Evolutionary conservation across 345 rosid species (phyloP), one percentile per base, ranked within the genome.

Genomic region (Stellera chamaejasme): DNA sequence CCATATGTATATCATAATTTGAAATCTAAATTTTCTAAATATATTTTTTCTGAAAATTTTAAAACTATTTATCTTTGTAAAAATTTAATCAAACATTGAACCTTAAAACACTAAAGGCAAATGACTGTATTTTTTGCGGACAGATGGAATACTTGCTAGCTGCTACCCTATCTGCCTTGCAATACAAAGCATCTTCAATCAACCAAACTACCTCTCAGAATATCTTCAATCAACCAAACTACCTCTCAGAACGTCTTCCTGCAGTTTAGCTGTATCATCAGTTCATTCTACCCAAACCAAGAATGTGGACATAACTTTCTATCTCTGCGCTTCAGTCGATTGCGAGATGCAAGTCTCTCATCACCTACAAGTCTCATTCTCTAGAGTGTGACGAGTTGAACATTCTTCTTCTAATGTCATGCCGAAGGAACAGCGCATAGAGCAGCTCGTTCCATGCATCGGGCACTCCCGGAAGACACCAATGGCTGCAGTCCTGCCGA

Each of bases 381-480:
- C 57, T 63, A 50, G 36, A 42, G 44, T 49, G 64, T 46, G 62
- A 55, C 14, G 58, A 48, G 68, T 75, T 75, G 28, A 9, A 19
- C 13, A 52, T 11, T 19, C 43, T 49, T 13, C 43, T 52, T 13
- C 65, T 27, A 16, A 69, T 61, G 46, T 73, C 78, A 9, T 47
- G 83, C 66, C 78, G 75, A 27, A 77, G 73, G 59, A 83, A 60
- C 50, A 84, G 27, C 1, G 88, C 76, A 50, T 74, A 81, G 10
- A 82, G 96, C 16, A 92, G 77, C 72, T 86, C 91, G 26, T 92
- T 92, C 98, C 96, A 88, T 2, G 90, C 54, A 65, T 88, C 98
- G 2, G 98, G 98, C 23, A 88, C 84, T 16, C 97, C 97, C 12
- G 97, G 95, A 49, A 92, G 84, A 77, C 91, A 92, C 97, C 96